Base-by-base conservation (phyloP, 1,284 basidiomycete species). In the Rhizoctonia solani region DNA sequence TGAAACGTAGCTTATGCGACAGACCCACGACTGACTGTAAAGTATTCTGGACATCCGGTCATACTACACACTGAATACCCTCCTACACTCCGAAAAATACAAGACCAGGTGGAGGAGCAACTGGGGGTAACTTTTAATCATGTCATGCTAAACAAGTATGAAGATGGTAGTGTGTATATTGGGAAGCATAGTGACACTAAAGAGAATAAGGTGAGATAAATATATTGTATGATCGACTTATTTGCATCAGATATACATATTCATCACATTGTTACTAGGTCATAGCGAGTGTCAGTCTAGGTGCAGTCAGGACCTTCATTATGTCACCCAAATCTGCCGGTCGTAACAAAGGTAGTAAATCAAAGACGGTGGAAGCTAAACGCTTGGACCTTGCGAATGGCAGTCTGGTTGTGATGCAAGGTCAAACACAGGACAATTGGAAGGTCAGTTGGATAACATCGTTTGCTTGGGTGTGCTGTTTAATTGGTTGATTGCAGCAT, bases 381-480 rank as follows among this genome's bases (percentile, higher is more conserved):
- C 73, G 72, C 21, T 79, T 77, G 76, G 74, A 61, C 63, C 74
- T 84, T 14, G 76, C 66, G 1, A 78, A 79, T 44, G 82, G 83
- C 1, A 82, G 81, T 56, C 69, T 84, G 49, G 72, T 84, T 21
- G 77, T 84, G 16, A 84, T 84, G 82, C 81, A 82, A 68, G 82
- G 82, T 42, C 71, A 76, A 21, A 83, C 81, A 4, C 83, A 84
- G 69, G 74, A 79, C 34, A 77, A 74, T 41, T 84, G 82, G 79
- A 83, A 82, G 70, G 79, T 79, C 47, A 46, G 74, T 59, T 27
- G 4, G 27, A 19, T 47, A 13, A n/a, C 25, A 25, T 16, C 29
- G 3, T 11, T 19, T 19, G 27, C 19, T 1, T 32, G 32, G 8
- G 21, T 6, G 5, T 46, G 6, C 44, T 14, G 46, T 34, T 41